A percentile compares a stretch with the other conserved stretches of the same genome.
Evolutionary conservation across 2,329 filamentous ascomycete species (phyloP).

Genomic region (Zopfia rhizophila): DNA sequence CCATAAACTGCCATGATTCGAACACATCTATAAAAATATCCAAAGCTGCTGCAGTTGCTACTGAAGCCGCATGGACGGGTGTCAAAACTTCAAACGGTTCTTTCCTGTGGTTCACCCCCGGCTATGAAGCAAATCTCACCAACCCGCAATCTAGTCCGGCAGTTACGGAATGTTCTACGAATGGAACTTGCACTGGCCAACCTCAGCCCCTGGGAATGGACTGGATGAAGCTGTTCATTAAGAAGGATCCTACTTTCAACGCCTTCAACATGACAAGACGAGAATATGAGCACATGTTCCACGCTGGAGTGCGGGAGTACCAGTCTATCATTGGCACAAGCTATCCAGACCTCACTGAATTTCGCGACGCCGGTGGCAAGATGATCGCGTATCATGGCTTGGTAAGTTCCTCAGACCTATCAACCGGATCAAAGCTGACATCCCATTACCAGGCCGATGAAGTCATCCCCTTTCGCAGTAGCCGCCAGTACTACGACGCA

Average conservation of each 20-base stretch:
- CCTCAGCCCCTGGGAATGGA: not conserved
- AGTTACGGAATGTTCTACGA: not conserved
- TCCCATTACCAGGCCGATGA: conserved; percentile 22
- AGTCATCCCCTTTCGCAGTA: conserved; percentile 11
- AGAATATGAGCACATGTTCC: conserved; percentile 15
- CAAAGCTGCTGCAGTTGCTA: not conserved
- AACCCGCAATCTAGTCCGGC: conserved; percentile 1
- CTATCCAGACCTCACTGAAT: not conserved
- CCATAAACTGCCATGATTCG: too few relatives aligned
- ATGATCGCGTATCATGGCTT: conserved; percentile 10
- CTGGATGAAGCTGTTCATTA: conserved; percentile 21
- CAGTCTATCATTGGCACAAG: not conserved
- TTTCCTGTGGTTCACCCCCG: not conserved
- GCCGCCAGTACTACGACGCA: conserved; percentile 4
- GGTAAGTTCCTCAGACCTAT: too few relatives aligned
- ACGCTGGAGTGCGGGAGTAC: conserved; percentile 20
- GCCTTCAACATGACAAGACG: conserved; percentile 8
- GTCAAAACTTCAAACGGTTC: not conserved
- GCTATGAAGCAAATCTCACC: conserved; percentile 1
- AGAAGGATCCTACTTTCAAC: conserved; percentile 18
- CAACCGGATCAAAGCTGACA: too few relatives aligned
- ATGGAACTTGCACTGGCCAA: conserved; percentile 1
- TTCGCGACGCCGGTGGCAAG: conserved; percentile 3
- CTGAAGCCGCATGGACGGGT: conserved; percentile 2
- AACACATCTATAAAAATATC: too few relatives aligned